Conservation (phyloP, 2,329 filamentous ascomycete species). For the Phaeophleospora eucalypticola region DNA sequence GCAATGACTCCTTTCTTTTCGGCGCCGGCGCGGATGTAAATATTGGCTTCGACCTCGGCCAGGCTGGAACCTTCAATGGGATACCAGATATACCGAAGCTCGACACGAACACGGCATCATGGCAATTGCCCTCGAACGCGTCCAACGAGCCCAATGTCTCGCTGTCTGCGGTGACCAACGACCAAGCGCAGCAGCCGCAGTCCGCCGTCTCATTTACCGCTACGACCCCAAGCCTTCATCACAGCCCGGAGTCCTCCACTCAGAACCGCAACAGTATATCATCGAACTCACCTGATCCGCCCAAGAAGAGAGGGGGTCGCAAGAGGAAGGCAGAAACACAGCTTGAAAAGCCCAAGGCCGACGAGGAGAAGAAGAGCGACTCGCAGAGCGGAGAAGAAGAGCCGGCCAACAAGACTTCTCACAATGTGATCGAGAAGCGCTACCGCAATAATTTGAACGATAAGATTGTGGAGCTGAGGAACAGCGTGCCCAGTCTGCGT, state of each 20-base stretch:
- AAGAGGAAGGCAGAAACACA: slow-evolving; percentile 34
- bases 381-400: slow-evolving; percentile 33
- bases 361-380: slow-evolving; percentile 46
- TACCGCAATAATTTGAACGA: slow-evolving; percentile 96
- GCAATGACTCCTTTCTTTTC: slow-evolving; percentile 28
- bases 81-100: slow-evolving; percentile 19
- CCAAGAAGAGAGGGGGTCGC: slow-evolving; percentile 33
- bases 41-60: slow-evolving; percentile 29
- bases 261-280: slow-evolving; percentile 29
- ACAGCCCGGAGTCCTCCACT: slow-evolving; percentile 31
- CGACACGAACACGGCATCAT: slow-evolving; percentile 23
- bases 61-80: slow-evolving; percentile 16
- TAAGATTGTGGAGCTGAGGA: slow-evolving; percentile 87
- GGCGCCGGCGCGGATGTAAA: slow-evolving; percentile 22
- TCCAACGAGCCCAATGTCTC: slow-evolving; percentile 14
- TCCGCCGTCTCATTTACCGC: slow-evolving; percentile 16
- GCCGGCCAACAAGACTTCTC: slow-evolving; percentile 80
- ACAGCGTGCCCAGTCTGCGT: slow-evolving; percentile 85
- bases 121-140: slow-evolving; percentile 23
- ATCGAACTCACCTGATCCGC: slow-evolving; percentile 29
- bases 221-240: slow-evolving; percentile 25
- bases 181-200: slow-evolving; percentile 15
- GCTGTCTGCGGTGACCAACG: slow-evolving; percentile 24
- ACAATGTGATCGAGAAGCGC: slow-evolving; percentile 97
- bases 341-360: slow-evolving; percentile 17